Percentiles rank a stretch among this genome's conserved stretches.
phyloP scores from a whole-genome alignment of 495 filamentous ascomycete genomes.

The Talaromyces thailandensis region DNA sequence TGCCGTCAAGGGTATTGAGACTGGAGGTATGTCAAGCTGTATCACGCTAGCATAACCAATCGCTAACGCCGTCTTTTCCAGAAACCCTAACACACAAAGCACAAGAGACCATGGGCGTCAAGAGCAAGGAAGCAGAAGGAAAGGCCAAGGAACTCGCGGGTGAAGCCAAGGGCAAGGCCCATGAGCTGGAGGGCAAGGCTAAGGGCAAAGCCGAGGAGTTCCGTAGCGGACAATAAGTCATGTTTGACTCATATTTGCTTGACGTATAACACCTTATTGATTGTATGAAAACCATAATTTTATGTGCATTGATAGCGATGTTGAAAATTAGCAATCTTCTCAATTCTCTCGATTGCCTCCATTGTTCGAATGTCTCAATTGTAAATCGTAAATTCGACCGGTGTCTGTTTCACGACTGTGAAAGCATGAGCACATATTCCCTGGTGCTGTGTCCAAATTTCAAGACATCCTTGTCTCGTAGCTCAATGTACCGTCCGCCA shows the following conservation, averaged over 20 bases:
- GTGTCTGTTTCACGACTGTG: constrained; percentile 15
- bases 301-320: constrained; percentile 1
- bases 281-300: neutral
- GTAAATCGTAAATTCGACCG: neutral
- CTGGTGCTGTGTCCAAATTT: constrained; percentile 79
- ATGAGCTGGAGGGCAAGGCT: constrained; percentile 30
- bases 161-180: constrained; percentile 33
- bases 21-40: constrained; percentile 35
- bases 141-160: constrained; percentile 32
- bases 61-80: constrained; percentile 11
- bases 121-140: constrained; percentile 22
- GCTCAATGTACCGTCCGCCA: constrained; percentile 70
- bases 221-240: constrained; percentile 18
- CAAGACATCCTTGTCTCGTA: constrained; percentile 81
- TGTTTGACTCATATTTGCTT: neutral
- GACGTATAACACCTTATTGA: too few relatives aligned
- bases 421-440: constrained; percentile 78
- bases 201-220: constrained; percentile 33
- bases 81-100: constrained; percentile 35
- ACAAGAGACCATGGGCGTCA: constrained; percentile 29
- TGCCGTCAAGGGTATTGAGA: constrained; percentile 54
- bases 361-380: too few relatives aligned
- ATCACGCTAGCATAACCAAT: neutral
- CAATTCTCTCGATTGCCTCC: too few relatives aligned
- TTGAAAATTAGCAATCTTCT: neutral